A percentile compares a stretch with the other conserved stretches of the same genome.
phyloP scores from a whole-genome alignment of 2,329 filamentous ascomycete genomes.

The Lasiodiplodia gonubiensis region DNA sequence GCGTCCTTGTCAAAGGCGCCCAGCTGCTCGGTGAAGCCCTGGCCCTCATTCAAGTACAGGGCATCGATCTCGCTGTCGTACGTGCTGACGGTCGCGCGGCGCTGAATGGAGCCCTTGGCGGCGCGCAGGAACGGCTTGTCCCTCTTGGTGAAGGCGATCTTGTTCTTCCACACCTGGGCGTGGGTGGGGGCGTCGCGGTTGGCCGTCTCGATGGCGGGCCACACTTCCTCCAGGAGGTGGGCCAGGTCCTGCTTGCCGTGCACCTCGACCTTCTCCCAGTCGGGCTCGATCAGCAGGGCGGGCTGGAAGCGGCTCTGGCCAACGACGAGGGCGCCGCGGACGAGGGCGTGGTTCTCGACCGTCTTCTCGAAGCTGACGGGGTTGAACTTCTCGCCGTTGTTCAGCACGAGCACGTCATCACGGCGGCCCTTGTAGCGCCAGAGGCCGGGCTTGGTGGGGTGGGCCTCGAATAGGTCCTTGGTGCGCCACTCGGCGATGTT shows the following conservation, averaged over 20 bases:
- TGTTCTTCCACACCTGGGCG: constrained; percentile 50
- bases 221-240: constrained; percentile 52
- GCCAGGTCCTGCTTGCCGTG: constrained; percentile 28
- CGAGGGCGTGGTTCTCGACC: constrained; percentile 35
- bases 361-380: constrained; percentile 35
- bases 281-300: constrained; percentile 40
- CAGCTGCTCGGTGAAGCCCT: constrained; percentile 22
- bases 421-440: constrained; percentile 35
- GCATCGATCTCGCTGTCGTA: constrained; percentile 55
- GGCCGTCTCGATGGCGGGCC: constrained; percentile 52
- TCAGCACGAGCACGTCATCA: constrained; percentile 35
- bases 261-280: constrained; percentile 22
- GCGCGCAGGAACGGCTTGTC: constrained; percentile 54
- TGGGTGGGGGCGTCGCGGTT: constrained; percentile 51
- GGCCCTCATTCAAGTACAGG: constrained; percentile 45
- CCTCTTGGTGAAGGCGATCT: constrained; percentile 49
- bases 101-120: constrained; percentile 55
- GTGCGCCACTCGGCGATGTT: constrained; percentile 30
- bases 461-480: constrained; percentile 34
- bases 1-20: constrained; percentile 7
- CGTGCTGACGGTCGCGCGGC: constrained; percentile 46
- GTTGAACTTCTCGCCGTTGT: constrained; percentile 35
- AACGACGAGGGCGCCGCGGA: constrained; percentile 42
- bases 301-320: constrained; percentile 40
- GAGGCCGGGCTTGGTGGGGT: constrained; percentile 29